Conservation (phyloP, 345 rosid genomes). For the Pelargonium nanum region DNA sequence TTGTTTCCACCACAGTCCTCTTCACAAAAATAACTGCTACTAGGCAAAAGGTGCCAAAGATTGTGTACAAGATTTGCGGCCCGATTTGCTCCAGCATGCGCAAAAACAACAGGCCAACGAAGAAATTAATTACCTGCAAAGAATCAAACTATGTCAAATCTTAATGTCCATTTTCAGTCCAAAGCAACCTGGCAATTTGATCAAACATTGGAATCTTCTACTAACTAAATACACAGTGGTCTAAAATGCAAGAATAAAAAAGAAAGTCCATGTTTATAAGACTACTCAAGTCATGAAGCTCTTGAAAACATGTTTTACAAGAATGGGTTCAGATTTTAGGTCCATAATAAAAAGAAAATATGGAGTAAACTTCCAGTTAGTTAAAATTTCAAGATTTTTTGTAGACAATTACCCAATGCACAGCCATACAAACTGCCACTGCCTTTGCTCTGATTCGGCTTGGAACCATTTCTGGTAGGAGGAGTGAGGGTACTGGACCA, state of each 20-base stretch:
- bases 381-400: not conserved
- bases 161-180: not conserved
- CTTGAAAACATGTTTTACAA: not conserved
- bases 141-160: not conserved
- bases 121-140: slow-evolving; percentile 80
- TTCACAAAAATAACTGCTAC: slow-evolving; percentile 58
- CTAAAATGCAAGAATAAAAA: not conserved
- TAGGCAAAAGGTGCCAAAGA: slow-evolving; percentile 63
- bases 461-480: slow-evolving; percentile 83
- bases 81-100: slow-evolving; percentile 73
- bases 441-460: slow-evolving; percentile 80
- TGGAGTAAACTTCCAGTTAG: not conserved
- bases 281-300: too few species aligned
- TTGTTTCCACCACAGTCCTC: slow-evolving; percentile 75
- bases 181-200: not conserved
- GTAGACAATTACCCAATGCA: slow-evolving; percentile 68
- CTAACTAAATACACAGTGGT: not conserved
- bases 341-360: not conserved
- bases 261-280: not conserved
- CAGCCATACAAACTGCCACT: slow-evolving; percentile 80
- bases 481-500: slow-evolving; percentile 89
- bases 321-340: too few species aligned
- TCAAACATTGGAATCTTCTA: too few species aligned
- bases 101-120: slow-evolving; percentile 76
- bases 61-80: slow-evolving; percentile 47